These are phyloP conservation scores for Helianthus tuberosus DNA, from an alignment of 129 eudicot species.

Conservation along the genomic window DNA sequence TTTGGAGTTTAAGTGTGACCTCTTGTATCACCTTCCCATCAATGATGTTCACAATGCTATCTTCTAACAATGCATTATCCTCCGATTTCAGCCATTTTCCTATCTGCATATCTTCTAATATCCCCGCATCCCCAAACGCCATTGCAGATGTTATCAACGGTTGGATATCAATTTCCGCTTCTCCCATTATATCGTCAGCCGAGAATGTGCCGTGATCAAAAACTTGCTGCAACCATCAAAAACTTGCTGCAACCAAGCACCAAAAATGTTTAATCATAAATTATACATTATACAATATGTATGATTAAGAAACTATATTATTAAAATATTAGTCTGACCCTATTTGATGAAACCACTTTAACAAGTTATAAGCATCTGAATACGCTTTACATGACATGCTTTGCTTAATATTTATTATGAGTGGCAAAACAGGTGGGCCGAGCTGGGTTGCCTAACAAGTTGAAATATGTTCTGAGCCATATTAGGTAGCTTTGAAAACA, in stretches of 20 bases:
- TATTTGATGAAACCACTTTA: neutral
- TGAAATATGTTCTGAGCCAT: neutral
- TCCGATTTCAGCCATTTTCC: conserved; percentile 92
- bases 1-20: conserved; percentile 73
- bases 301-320: neutral
- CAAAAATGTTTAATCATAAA: neutral
- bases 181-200: conserved; percentile 96
- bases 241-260: conserved; percentile 59
- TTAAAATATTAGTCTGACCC: neutral
- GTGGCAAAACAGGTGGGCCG: neutral
- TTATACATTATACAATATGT: no score
- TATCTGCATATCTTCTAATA: conserved; percentile 80
- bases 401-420: neutral
- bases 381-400: neutral
- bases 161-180: conserved; percentile 83
- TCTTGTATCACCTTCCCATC: conserved; percentile 84
- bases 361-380: neutral
- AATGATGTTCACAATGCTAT: conserved; percentile 74
- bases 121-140: conserved; percentile 74
- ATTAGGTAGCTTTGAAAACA: neutral
- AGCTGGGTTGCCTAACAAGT: neutral
- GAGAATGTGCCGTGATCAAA: conserved; percentile 88
- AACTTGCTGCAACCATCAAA: conserved; percentile 78
- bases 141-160: conserved; percentile 87
- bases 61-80: conserved; percentile 75